A percentile compares a stretch with the other conserved stretches of the same genome.
These are phyloP conservation scores for Trapa incisa DNA, from an alignment of 345 rosid species.

Conservation along the genomic window DNA sequence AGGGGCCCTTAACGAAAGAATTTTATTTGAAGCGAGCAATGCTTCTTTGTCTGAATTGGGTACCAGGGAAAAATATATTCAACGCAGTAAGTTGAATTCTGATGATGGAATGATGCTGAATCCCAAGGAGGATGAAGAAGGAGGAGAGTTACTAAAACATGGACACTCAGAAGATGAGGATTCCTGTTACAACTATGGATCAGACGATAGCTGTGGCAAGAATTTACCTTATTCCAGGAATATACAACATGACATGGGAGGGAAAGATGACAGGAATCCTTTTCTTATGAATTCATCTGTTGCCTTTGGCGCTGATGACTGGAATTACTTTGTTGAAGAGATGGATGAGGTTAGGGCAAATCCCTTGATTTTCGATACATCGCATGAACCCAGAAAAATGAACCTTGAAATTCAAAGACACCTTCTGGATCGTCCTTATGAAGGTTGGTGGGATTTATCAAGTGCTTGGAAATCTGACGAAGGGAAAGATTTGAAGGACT, in stretches of 20 bases:
- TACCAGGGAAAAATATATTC: background rate
- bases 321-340: constrained; percentile 82
- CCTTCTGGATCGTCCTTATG: constrained; percentile 10
- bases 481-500: constrained; percentile 13
- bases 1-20: constrained; percentile 7
- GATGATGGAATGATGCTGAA: constrained; percentile 9
- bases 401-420: constrained; percentile 19
- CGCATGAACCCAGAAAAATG: constrained; percentile 19
- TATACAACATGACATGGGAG: constrained; percentile 12
- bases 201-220: constrained; percentile 33
- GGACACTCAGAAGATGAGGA: constrained; percentile 54
- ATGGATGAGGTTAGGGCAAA: constrained; percentile 23
- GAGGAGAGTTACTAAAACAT: constrained; percentile 22
- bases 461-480: constrained; percentile 21
- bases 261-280: constrained; percentile 33
- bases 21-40: background rate
- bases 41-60: background rate
- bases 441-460: constrained; percentile 9
- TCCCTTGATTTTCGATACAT: constrained; percentile 20
- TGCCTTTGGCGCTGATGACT: constrained; percentile 83
- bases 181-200: constrained; percentile 39
- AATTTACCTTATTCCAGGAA: constrained; percentile 18
- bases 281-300: constrained; percentile 56
- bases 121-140: constrained; percentile 16
- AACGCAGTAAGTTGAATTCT: constrained; percentile 12